A percentile compares a stretch with the other conserved stretches of the same genome.
These are phyloP conservation scores for Parsonsia alboflavescens DNA, from an alignment of 257 asterid species.

Conservation along the genomic window DNA sequence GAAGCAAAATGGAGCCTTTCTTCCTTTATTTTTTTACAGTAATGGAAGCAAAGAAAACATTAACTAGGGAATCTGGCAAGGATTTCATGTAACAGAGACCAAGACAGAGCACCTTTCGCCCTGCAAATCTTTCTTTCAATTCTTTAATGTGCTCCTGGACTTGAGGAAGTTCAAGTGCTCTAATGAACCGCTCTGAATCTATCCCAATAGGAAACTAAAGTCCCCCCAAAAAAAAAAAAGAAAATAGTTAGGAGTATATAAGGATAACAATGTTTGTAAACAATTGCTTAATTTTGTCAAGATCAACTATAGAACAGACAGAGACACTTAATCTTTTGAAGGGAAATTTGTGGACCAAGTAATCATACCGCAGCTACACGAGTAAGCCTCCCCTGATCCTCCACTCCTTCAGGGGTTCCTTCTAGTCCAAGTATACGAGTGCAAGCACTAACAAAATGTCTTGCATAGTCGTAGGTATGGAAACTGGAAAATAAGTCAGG, in stretches of 20 bases:
- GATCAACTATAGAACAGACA: conserved; percentile 10
- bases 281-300: neutral
- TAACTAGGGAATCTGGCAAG: neutral
- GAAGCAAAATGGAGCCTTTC: neutral
- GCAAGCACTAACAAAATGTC: conserved; percentile 93
- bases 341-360: conserved; percentile 10
- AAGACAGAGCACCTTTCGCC: conserved; percentile 63
- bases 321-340: conserved; percentile 7
- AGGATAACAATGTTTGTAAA: conserved; percentile 5
- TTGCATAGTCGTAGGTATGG: conserved; percentile 93
- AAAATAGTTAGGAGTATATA: conserved; percentile 12
- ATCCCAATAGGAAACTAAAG: conserved; percentile 87
- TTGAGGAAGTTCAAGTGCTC: conserved; percentile 55
- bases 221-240: conserved; percentile 23
- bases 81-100: conserved; percentile 7
- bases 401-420: conserved; percentile 98
- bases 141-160: conserved; percentile 67
- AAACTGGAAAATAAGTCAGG: conserved; percentile 52
- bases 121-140: conserved; percentile 69
- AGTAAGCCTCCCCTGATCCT: conserved; percentile 92
- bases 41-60: neutral
- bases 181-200: conserved; percentile 83
- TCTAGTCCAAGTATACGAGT: conserved; percentile 95
- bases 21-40: neutral
- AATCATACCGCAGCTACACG: conserved; percentile 90